These are phyloP conservation scores for Cicer arietinum DNA, from an alignment of 306 rosid species.

Conservation along the genomic window DNA sequence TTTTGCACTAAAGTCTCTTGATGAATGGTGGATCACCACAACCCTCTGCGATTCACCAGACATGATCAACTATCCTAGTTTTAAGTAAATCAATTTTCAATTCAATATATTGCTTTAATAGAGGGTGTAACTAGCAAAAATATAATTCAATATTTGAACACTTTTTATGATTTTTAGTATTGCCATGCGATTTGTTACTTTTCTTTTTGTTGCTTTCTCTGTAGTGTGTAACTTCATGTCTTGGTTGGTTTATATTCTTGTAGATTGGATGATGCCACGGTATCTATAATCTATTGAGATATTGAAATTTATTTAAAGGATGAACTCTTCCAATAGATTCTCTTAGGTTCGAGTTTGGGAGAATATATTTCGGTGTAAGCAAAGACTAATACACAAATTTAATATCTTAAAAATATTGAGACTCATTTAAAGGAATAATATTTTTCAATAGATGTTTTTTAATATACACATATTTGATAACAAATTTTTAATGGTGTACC, in stretches of 20 bases:
- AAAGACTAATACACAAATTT: neutral
- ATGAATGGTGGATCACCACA: conserved; percentile 69
- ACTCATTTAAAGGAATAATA: neutral
- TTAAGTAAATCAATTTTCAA: conserved; percentile 21
- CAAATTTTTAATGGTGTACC: neutral
- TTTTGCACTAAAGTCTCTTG: conserved; percentile 53
- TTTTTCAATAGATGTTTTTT: neutral
- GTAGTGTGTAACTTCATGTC: neutral
- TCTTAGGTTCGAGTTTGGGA: neutral
- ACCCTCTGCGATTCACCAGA: conserved; percentile 46
- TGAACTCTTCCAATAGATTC: neutral
- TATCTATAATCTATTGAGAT: neutral
- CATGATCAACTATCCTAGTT: conserved; percentile 18
- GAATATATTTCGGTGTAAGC: neutral
- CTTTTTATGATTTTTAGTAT: conserved; percentile 9
- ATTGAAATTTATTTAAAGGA: neutral
- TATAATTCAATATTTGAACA: neutral
- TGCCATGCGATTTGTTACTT: conserved; percentile 9
- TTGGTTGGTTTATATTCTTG: conserved; percentile 11
- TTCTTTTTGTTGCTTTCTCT: neutral
- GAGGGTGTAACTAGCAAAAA: no score
- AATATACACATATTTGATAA: neutral
- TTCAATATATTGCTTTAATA: neutral
- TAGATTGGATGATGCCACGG: neutral
- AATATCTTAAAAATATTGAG: neutral